Base-by-base conservation (phyloP, 805 yeast genomes). In the Saturnispora diversa region DNA sequence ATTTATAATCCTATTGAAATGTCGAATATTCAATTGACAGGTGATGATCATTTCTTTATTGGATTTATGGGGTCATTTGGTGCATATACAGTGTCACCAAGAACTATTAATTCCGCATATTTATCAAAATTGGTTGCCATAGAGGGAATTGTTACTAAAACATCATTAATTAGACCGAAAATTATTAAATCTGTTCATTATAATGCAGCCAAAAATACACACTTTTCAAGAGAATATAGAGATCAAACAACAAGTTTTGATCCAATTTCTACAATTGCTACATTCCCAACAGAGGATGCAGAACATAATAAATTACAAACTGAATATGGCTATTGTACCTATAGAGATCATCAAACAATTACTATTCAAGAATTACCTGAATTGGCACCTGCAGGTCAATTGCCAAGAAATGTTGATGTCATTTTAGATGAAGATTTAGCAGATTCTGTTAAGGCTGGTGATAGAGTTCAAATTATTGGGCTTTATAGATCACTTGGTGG, bases 281-380 rank as follows among this genome's bases (percentile, higher is more conserved):
- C 82, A 3, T 92, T 86, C 55, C 97, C 97, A 16, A 82, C 94
- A 0, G 94, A 85, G 53, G 98, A 92, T 56, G 73, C 84, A 13
- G 92, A 86, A 35, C 97, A 97, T 6, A 80, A 88, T 62, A 85
- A 84, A 51, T 65, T 92, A 49, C 70, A 75, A 15, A 88, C 96
- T 1, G 97, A 92, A 59, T 92, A 85, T 55, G 98, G 98, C 1
- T 83, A 79, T 55, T 80, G 88, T 6, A 86, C 94, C 22, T 92
- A 85, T 59, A 72, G 90, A 52, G 98, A 92, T 62, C 96, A 90
- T 59, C 98, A 92, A 63, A 82, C 86, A 29, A 73, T 92, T 27
- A 76, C 96, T 0, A 81, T 92, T 27, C 98, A 92, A 61, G 98
- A 92, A 65, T 84, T 92, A 85, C 97, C 98, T 1, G 97, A 92